Percentiles rank a stretch among this genome's conserved stretches.
Evolutionary conservation across 2,329 filamentous ascomycete species (phyloP).

Genomic region (Truncatella angustata): DNA sequence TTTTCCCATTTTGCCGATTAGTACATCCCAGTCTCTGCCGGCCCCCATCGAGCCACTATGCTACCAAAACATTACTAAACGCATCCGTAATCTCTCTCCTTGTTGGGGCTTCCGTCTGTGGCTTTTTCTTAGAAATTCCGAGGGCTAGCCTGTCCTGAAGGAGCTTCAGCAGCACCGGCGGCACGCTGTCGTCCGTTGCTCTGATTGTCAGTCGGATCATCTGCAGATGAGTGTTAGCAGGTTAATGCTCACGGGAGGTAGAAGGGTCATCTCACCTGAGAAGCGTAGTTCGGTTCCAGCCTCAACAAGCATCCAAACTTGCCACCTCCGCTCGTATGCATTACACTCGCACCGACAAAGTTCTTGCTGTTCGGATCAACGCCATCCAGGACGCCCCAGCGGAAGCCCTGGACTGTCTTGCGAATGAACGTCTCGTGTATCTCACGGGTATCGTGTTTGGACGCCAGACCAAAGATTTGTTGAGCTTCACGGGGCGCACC

Average conservation of each 20-base stretch:
- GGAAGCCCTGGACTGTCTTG: slow-evolving; percentile 76
- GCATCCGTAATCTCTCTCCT: slow-evolving; percentile 52
- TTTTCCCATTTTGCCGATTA: neutral
- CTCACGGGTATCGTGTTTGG: slow-evolving; percentile 54
- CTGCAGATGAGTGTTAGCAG: slow-evolving; percentile 46
- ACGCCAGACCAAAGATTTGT: slow-evolving; percentile 71
- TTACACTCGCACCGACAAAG: slow-evolving; percentile 84
- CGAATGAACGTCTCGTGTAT: slow-evolving; percentile 71
- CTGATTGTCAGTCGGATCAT: slow-evolving; percentile 95
- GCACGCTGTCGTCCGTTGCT: slow-evolving; percentile 88
- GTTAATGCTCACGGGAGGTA: neutral
- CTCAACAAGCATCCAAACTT: slow-evolving; percentile 94
- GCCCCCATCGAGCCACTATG: slow-evolving; percentile 13
- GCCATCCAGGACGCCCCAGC: slow-evolving; percentile 80
- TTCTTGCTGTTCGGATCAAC: slow-evolving; percentile 95
- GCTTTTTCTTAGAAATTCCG: slow-evolving; percentile 43
- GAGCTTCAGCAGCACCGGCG: slow-evolving; percentile 72
- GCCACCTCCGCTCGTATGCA: slow-evolving; percentile 77
- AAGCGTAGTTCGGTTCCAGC: slow-evolving; percentile 90
- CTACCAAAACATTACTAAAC: slow-evolving; percentile 57
- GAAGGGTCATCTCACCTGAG: slow-evolving; percentile 64
- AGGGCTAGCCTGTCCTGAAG: slow-evolving; percentile 80
- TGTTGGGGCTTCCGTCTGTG: slow-evolving; percentile 39
- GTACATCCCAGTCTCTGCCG: slow-evolving; percentile 5
- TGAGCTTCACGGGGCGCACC: slow-evolving; percentile 84